These are phyloP conservation scores for Oxytropis ochrocephala DNA, from an alignment of 306 rosid genomes.

Conservation along the genomic window DNA sequence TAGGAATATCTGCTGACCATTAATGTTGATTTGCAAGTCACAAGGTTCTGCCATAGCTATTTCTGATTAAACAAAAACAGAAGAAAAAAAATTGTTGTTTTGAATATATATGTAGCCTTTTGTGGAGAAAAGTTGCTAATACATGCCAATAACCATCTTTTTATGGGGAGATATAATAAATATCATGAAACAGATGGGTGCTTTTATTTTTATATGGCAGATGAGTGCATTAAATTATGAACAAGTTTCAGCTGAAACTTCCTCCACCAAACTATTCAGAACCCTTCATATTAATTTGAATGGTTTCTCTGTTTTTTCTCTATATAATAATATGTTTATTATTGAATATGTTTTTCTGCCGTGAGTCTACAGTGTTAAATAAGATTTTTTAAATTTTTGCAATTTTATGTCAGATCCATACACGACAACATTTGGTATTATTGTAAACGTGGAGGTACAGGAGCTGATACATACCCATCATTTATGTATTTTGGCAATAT, in stretches of 20 bases:
- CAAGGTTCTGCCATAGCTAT: constrained; percentile 48
- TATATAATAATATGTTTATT: constrained; percentile 14
- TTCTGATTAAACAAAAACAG: constrained; percentile 24
- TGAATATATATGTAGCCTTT: neutral
- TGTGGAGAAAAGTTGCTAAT: neutral
- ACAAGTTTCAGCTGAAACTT: neutral
- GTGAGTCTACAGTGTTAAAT: constrained; percentile 33
- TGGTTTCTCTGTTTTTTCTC: constrained; percentile 5
- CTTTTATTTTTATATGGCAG: neutral
- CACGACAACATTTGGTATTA: neutral
- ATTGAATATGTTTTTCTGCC: constrained; percentile 17
- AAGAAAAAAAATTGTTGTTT: neutral
- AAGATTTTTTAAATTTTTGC: constrained; percentile 7
- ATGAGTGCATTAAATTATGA: constrained; percentile 10
- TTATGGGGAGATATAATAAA: neutral
- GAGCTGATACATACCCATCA: neutral
- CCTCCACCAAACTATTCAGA: neutral
- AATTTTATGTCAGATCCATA: constrained; percentile 30
- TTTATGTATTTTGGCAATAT: neutral
- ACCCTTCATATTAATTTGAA: neutral
- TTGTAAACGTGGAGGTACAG: constrained; percentile 2
- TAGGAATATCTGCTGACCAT: constrained; percentile 53
- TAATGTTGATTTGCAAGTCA: constrained; percentile 53
- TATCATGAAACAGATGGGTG: neutral
- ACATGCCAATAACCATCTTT: neutral